Conservation (phyloP, 768 basidiomycete genomes). For the Phylloporus arenicola region DNA sequence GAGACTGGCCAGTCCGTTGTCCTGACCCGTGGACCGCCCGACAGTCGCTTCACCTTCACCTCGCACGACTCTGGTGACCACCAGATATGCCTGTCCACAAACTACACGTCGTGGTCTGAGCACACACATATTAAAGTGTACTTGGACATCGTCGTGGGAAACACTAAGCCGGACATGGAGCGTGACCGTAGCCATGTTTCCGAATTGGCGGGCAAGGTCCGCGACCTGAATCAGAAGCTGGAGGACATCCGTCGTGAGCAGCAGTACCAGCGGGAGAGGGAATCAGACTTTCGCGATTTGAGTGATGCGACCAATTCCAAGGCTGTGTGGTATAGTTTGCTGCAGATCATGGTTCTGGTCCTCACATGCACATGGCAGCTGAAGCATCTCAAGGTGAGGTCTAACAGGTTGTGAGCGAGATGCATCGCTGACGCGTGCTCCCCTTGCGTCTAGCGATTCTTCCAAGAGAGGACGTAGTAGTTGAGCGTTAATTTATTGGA, state of each 20-base stretch:
- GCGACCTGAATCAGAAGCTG: conserved; percentile 90
- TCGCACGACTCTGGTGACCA: conserved; percentile 97
- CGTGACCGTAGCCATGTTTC: conserved; percentile 83
- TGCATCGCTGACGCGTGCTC: not conserved
- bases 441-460: conserved; percentile 55
- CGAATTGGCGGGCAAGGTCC: conserved; percentile 74
- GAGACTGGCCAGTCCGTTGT: conserved; percentile 76
- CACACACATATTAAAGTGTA: conserved; percentile 88
- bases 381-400: conserved; percentile 77
- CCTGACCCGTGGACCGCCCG: conserved; percentile 82
- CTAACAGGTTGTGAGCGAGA: not conserved
- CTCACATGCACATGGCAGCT: conserved; percentile 91
- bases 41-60: conserved; percentile 95
- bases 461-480: conserved; percentile 68
- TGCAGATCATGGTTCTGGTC: conserved; percentile 80
- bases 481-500: not conserved
- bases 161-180: conserved; percentile 79
- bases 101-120: conserved; percentile 86
- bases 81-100: conserved; percentile 91
- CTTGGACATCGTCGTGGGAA: conserved; percentile 90
- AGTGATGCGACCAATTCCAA: conserved; percentile 88
- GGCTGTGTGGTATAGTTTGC: conserved; percentile 91
- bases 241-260: conserved; percentile 93
- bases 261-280: conserved; percentile 95
- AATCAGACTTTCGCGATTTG: conserved; percentile 81